Conservation (phyloP, 768 basidiomycete species). For the Sistotremastrum niveocremeum region DNA sequence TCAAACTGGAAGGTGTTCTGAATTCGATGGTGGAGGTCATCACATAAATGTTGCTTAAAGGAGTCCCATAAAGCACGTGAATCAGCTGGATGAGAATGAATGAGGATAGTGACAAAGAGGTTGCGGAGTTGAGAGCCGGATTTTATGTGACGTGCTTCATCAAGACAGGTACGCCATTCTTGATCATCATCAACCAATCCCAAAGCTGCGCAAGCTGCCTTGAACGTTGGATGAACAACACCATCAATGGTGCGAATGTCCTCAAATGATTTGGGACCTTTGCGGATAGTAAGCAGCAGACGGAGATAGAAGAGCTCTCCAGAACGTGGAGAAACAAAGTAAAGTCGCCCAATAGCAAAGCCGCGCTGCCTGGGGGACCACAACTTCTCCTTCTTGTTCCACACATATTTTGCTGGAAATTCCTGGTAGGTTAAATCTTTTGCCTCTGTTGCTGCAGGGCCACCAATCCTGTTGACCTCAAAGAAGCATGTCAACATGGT, state of each 20-base stretch:
- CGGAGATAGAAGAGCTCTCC: slow-evolving; percentile 25
- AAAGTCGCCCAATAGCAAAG: slow-evolving; percentile 14
- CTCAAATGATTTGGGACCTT: slow-evolving; percentile 9
- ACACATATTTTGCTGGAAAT: background rate
- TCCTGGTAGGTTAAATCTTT: background rate
- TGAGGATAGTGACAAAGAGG: slow-evolving; percentile 26
- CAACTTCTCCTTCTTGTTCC: background rate
- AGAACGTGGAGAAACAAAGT: slow-evolving; percentile 12
- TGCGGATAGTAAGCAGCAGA: slow-evolving; percentile 12
- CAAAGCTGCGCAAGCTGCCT: slow-evolving; percentile 13
- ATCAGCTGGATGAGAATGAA: too few relatives aligned
- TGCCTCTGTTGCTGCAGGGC: background rate
- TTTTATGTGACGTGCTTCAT: slow-evolving; percentile 14
- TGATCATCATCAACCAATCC: slow-evolving; percentile 13
- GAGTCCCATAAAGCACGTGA: too few relatives aligned
- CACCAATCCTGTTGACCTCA: slow-evolving; percentile 4
- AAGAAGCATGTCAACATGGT: slow-evolving; percentile 7
- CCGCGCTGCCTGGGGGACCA: too few relatives aligned
- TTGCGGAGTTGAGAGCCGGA: slow-evolving; percentile 25
- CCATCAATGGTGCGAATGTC: slow-evolving; percentile 14
- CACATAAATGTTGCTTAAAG: too few relatives aligned
- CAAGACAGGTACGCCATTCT: too few relatives aligned
- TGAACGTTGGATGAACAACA: slow-evolving; percentile 7
- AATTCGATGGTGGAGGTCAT: slow-evolving; percentile 22
- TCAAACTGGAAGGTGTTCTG: slow-evolving; percentile 1